Conservation (phyloP, 2,329 filamentous ascomycete genomes). For the Ramichloridium luteum region DNA sequence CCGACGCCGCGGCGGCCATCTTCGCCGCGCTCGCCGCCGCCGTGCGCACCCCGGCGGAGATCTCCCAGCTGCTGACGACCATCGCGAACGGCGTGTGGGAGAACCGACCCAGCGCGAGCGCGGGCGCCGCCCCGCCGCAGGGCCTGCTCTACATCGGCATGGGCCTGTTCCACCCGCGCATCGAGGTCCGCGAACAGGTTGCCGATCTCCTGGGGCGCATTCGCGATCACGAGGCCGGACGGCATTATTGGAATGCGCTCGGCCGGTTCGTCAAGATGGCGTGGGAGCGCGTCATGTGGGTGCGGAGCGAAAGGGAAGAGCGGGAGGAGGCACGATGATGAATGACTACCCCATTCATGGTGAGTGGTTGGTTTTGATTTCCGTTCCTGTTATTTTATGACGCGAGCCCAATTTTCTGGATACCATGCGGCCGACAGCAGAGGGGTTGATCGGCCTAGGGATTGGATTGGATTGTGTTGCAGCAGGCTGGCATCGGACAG, state of each 20-base stretch:
- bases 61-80: slow-evolving; percentile 44
- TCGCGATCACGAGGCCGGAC: slow-evolving; percentile 73
- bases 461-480: too few species aligned
- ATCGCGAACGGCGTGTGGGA: slow-evolving; percentile 22
- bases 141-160: slow-evolving; percentile 46
- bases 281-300: slow-evolving; percentile 59
- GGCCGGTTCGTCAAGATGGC: slow-evolving; percentile 82
- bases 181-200: slow-evolving; percentile 63
- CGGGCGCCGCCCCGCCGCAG: slow-evolving; percentile 9
- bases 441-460: too few species aligned
- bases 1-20: slow-evolving; percentile 66
- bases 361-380: too few species aligned
- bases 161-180: slow-evolving; percentile 81
- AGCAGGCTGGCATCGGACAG: too few species aligned
- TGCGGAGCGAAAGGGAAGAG: slow-evolving; percentile 12
- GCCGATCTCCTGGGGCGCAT: slow-evolving; percentile 73
- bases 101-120: slow-evolving; percentile 10
- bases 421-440: too few species aligned
- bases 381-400: too few species aligned
- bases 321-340: too few species aligned
- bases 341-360: too few species aligned
- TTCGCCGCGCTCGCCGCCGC: slow-evolving; percentile 70
- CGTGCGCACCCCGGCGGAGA: slow-evolving; percentile 55
- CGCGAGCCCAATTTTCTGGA: too few species aligned
- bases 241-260: slow-evolving; percentile 81